Evolutionary conservation across 2,329 filamentous ascomycete species (phyloP), one percentile per base, ranked within the genome.

Genomic region (Calonectria ilicicola): DNA sequence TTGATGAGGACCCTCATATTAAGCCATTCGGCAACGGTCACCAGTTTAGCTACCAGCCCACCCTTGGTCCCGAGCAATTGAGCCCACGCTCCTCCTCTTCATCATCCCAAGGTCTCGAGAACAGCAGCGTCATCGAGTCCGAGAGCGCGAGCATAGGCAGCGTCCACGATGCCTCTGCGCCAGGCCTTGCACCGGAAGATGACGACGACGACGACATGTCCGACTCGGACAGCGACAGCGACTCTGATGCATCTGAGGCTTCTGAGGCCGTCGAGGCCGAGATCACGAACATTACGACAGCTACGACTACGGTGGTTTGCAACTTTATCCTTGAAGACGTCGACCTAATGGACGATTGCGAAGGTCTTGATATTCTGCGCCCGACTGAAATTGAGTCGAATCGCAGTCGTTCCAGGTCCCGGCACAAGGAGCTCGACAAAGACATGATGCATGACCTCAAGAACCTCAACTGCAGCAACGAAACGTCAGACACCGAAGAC

Each of bases 321-420:
- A 76, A 81, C 42, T 84, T 89, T 44, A 78, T 81, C 14, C 82
- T 89, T 35, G 88, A 89, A 72, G 88, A 89, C 72, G 83, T 88
- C 67, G 86, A 86, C 65, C 83, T 84, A 3, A 84, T 85, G 84
- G 86, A 87, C 75, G 86, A 86, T 29, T 83, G 82, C 47, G 86
- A 87, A 5, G 83, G 83, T 21, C 78, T 85, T 27, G 84, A 84
- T 38, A 82, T 87, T 29, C 78, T 89, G 27, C 82, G 80, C 12
- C 88, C 88, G 0, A 82, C 84, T 15, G 83, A 85, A 67, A 87
- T 89, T 65, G 88, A 89, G 76, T 86, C 86, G 17, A 84, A 84
- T 58, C 82, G 83, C 26, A 87, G 85, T 72, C 82, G 84, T 21
- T 85, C 85, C 7, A 75, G 82, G 49, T 85, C 84, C n/a, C 81